Evolutionary conservation across 2,329 filamentous ascomycete genomes (phyloP), one percentile per base, ranked within the genome.

Genomic region (Biscogniauxia marginata): DNA sequence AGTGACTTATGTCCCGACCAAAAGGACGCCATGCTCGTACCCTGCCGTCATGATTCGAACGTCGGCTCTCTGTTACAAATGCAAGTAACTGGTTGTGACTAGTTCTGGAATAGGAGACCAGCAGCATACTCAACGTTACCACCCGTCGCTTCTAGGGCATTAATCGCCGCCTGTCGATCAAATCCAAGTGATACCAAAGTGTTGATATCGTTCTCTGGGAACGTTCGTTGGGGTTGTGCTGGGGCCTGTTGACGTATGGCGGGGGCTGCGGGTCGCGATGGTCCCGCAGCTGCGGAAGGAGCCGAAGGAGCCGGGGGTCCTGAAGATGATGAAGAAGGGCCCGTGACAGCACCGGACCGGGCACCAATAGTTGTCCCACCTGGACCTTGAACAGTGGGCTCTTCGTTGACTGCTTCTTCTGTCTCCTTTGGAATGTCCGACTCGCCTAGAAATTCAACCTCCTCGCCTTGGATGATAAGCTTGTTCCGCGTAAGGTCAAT

Each of bases 41-140:
- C 16, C 11, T 8, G 6, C 9, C 30, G 9, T 39, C 30, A 39
- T 39, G n/a, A 39, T 11, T 39, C 30, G 30, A 16, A 11, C n/a
- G 30, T 16, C 30, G 30, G 30, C 30, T 39, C 30, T 11, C n/a
- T 6, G 30, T 39, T 39, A 16, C 4, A 39, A 39, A 16, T 39
- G 30, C 30, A 8, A 9, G 13, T n/a, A 16, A n/a, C n/a, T 39
- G n/a, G 30, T n/a, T 3, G 13, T n/a, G 30, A 39, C 60, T 69
- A 79, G 49, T 76, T 75, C 57, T 82, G 77, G 65, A 86, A 91
- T 52, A 97, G 82, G 60, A 96, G 80, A 49, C 88, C 87, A 48
- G 92, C 93, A n/a, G 93, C 93, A 61, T 87, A 85, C 60, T 98
- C 91, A 7, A 97, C 84, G 67, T 98, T 90, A 19, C 95, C 93